Evolutionary conservation across 2,329 filamentous ascomycete genomes (phyloP), one percentile per base, ranked within the genome.

Genomic region (Exophiala sp.): DNA sequence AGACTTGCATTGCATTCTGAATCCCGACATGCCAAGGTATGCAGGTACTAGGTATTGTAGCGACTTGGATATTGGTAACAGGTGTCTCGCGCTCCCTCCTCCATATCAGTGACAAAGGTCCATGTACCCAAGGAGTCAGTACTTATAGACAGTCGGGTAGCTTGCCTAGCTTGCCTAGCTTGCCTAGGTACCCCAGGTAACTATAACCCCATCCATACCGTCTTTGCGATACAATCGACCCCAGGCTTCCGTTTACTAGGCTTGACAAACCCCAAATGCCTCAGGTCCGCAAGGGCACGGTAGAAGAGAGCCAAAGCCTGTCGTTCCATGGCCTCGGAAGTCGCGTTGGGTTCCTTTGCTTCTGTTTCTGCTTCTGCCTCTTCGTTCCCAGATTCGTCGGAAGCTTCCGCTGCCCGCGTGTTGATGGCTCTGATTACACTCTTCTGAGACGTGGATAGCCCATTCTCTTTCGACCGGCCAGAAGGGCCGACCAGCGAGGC

Each of bases 171-270:
- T n/a, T 8, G 14, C 10, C 14, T 34, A n/a, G 30, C 14, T 13
- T 34, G 14, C 14, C 30, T n/a, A n/a, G n/a, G n/a, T n/a, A 10
- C 24, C 5, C 24, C 24, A 27, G 24, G 24, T 6, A 6, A 6
- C n/a, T 41, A 41, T 41, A 63, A 49, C 8, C 91, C 93, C 65
- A 86, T 89, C 81, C 83, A 87, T 44, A 76, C 72, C 29, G 89
- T 75, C 73, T 96, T 97, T 32, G 88, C 83, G 59, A 97, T 73
- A 69, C 97, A 91, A 65, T 97, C 93, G 19, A 83, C 81, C 74
- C 95, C 95, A 74, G 49, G 53, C 34, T 48, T 51, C 6, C 49
- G 51, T 35, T 53, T 53, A 44, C 55, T 97, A 54, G 79, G 77
- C 72, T 93, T 96, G 54, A 97, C 78, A 69, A 96, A 85, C 6